Evolutionary conservation across 495 filamentous ascomycete species (phyloP), one percentile per base, ranked within the genome.

Genomic region (Aspergillus heteromorphus): DNA sequence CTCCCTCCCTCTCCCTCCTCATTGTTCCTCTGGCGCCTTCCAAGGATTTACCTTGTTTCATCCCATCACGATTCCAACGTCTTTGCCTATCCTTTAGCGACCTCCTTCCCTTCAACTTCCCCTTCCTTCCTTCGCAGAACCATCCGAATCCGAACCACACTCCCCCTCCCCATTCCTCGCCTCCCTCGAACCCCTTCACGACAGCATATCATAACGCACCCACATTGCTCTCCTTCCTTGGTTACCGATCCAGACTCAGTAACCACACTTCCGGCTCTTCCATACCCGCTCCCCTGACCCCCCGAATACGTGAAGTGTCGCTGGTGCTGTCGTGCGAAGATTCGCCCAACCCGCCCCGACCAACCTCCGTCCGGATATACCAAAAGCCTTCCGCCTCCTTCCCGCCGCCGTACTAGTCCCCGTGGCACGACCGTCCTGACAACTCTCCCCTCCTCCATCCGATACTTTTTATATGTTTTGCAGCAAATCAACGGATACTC

Each of bases 401-500:
- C 21, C 43, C 43, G n/a, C 43, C 16, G 17, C 43, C 43, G 43
- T 17, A n/a, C n/a, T n/a, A 14, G 9, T 21, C 16, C 13, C 17
- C 21, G 20, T 19, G 21, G 25, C 25, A 45, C 51, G 51, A 20
- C 43, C 29, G 17, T 18, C n/a, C 25, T 9, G 42, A 45, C 25
- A 54, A 6, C n/a, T 36, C 18, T 3, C 14, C 19, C 9, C 19
- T 13, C 42, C 1, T 20, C 25, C 40, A 13, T 13, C 29, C 16
- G 40, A 40, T 30, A 4, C 21, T 55, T 53, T 48, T 50, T 53
- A 53, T 56, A 69, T 66, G 59, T 53, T 43, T 60, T 62, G 53
- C 58, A 2, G 20, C 30, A 20, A 58, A 29, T 31, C 43, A 25
- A 54, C 48, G 19, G 52, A 57, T 56, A 58, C 49, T 55, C 62